Conservation (phyloP, 2,329 filamentous ascomycete species). For the Aspergillus latus region DNA sequence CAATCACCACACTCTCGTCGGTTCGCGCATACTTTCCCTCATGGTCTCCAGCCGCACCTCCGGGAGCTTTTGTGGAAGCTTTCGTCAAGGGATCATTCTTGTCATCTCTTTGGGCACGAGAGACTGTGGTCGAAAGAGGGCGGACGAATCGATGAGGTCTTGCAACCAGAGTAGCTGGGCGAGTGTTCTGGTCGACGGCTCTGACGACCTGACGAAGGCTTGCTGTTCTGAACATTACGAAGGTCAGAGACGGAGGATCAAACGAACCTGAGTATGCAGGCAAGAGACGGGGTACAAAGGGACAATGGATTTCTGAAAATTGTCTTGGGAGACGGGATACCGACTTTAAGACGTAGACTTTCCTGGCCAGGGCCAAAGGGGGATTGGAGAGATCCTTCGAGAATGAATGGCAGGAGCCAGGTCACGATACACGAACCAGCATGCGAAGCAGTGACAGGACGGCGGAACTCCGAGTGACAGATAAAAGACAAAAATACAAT, state of each 20-base stretch:
- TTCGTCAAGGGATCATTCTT: constrained; percentile 28
- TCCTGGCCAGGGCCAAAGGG: constrained; percentile 11
- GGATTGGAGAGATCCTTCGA: background rate
- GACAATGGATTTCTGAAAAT: background rate
- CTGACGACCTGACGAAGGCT: constrained; percentile 29
- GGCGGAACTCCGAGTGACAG: constrained; percentile 6
- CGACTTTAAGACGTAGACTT: background rate
- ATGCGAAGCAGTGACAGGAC: constrained; percentile 4
- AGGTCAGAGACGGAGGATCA: background rate
- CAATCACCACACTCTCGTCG: constrained; percentile 72
- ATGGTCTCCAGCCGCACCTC: constrained; percentile 39
- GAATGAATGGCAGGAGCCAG: background rate
- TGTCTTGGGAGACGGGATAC: background rate
- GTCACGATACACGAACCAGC: background rate
- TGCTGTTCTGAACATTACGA: constrained; percentile 31
- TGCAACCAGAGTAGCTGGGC: constrained; percentile 22
- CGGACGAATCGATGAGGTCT: constrained; percentile 23
- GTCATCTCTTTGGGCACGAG: constrained; percentile 28
- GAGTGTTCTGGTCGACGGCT: constrained; percentile 22
- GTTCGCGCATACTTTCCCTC: constrained; percentile 76
- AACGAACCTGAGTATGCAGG: background rate
- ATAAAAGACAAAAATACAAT: constrained; percentile 1
- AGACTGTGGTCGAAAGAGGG: constrained; percentile 31
- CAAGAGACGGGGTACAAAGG: background rate
- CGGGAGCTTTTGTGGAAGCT: constrained; percentile 33